Evolutionary conservation across 2,329 filamentous ascomycete species (phyloP).

Genomic region (Exophiala oligosperma): DNA sequence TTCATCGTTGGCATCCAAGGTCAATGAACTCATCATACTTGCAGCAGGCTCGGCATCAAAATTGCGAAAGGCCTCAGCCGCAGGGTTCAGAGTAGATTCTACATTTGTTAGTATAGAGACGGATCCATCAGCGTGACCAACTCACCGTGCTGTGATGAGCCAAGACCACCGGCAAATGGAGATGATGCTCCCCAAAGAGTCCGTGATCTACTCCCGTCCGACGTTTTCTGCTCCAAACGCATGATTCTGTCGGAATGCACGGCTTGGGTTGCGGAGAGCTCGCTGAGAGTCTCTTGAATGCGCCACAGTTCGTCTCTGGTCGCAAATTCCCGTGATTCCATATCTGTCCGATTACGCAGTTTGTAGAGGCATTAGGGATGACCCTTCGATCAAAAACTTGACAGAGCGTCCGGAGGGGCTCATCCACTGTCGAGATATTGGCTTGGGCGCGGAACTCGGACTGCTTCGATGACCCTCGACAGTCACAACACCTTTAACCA

Average conservation of each 20-base stretch:
- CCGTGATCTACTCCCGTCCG: slow-evolving; percentile 67
- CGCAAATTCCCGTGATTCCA: slow-evolving; percentile 46
- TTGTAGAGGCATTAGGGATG: slow-evolving; percentile 11
- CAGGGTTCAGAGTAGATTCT: slow-evolving; percentile 78
- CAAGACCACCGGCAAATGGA: slow-evolving; percentile 82
- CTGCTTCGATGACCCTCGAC: background rate
- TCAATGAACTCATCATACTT: slow-evolving; percentile 75
- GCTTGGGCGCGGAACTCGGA: background rate
- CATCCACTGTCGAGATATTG: background rate
- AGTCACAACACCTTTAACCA: slow-evolving; percentile 7
- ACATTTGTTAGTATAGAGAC: slow-evolving; percentile 1
- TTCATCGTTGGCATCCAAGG: slow-evolving; percentile 83
- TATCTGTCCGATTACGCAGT: slow-evolving; percentile 9
- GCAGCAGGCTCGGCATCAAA: slow-evolving; percentile 82
- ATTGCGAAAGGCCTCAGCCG: slow-evolving; percentile 83
- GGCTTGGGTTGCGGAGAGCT: slow-evolving; percentile 60
- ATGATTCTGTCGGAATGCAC: slow-evolving; percentile 63
- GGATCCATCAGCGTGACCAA: slow-evolving; percentile 4
- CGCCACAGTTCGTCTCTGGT: slow-evolving; percentile 67
- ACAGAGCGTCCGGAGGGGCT: background rate
- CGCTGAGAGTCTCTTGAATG: slow-evolving; percentile 62
- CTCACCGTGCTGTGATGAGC: slow-evolving; percentile 82
- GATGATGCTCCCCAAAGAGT: slow-evolving; percentile 85
- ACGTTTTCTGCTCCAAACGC: slow-evolving; percentile 61
- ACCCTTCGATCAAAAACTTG: background rate